Evolutionary conservation across 139 green algal species (phyloP).

Genomic region (Auxenochlorella pyrenoidosa): DNA sequence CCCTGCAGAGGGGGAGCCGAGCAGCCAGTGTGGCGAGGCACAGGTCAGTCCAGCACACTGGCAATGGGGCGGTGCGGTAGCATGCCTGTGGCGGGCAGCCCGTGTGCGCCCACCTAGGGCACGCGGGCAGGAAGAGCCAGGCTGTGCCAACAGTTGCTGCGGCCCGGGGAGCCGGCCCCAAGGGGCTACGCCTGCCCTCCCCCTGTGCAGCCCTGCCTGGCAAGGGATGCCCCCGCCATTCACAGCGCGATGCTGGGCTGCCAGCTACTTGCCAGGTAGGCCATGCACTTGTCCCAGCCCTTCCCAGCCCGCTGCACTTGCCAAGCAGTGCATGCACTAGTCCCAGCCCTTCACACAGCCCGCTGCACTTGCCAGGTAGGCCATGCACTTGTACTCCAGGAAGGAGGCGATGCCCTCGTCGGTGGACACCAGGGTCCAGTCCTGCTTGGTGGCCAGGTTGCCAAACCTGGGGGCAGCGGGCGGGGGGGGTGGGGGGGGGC

Average conservation of each 20-base stretch:
- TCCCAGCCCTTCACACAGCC: neutral
- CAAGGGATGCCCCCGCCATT: too few relatives aligned
- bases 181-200: too few relatives aligned
- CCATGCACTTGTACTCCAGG: conserved; percentile 61
- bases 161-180: too few relatives aligned
- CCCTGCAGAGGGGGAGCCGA: neutral
- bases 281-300: conserved; percentile 45
- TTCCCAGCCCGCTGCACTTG: neutral
- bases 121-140: too few relatives aligned
- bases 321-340: neutral
- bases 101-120: too few relatives aligned
- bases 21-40: neutral
- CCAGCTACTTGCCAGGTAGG: neutral
- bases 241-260: neutral
- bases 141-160: too few relatives aligned
- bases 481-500: too few relatives aligned
- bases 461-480: conserved; percentile 39
- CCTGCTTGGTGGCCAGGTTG: conserved; percentile 53
- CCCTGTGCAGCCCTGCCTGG: too few relatives aligned
- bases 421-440: conserved; percentile 46
- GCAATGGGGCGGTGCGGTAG: too few relatives aligned
- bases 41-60: too few relatives aligned
- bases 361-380: neutral
- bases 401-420: conserved; percentile 64
- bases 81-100: too few relatives aligned